A percentile compares a stretch with the other conserved stretches of the same genome.
phyloP scores from a whole-genome alignment of 1,139 yeast genomes.

The Nadsonia starkeyi-henricii region DNA sequence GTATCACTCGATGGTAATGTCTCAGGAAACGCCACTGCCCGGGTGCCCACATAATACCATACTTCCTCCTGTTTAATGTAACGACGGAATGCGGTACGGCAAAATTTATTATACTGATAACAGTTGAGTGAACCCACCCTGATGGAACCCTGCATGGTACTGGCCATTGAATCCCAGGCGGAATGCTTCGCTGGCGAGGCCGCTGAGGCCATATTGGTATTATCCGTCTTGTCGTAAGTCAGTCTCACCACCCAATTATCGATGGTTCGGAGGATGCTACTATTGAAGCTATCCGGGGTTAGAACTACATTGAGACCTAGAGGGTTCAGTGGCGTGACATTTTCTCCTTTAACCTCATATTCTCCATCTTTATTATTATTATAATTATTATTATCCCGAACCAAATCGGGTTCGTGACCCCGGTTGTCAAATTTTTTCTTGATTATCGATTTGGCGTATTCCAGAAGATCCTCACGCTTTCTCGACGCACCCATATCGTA shows the following conservation, averaged over 20 bases:
- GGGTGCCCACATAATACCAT: no score
- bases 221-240: not conserved
- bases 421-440: not conserved
- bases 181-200: not conserved
- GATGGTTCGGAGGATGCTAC: not conserved
- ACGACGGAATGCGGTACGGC: no score
- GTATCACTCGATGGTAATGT: no score
- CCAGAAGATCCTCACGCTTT: not conserved
- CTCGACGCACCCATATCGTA: constrained; percentile 7
- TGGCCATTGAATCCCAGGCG: not conserved
- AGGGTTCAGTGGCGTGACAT: not conserved
- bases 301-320: not conserved
- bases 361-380: no score
- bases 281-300: not conserved
- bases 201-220: not conserved
- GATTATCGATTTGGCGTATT: not conserved
- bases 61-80: no score
- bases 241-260: not conserved
- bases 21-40: no score
- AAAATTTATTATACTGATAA: not conserved
- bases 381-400: not conserved
- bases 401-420: not conserved
- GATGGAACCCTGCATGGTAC: not conserved
- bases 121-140: not conserved
- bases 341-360: no score